phyloP scores from a whole-genome alignment of 2,329 filamentous ascomycete genomes.

The Fusarium austroafricanum region DNA sequence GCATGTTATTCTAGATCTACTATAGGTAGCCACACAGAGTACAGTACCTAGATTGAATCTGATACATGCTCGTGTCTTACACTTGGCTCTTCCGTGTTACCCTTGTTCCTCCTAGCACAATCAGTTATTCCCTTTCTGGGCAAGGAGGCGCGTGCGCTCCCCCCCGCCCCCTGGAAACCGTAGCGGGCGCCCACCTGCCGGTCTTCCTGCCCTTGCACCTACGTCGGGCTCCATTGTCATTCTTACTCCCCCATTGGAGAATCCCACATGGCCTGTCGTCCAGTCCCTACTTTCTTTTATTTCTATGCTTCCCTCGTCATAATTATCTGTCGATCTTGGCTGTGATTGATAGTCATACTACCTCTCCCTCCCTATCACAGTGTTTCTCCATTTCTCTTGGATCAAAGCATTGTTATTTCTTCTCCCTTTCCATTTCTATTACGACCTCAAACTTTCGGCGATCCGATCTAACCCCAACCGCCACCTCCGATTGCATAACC shows the following conservation, averaged over 20 bases:
- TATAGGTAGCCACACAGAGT: background rate
- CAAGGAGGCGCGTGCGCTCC: slow-evolving; percentile 34
- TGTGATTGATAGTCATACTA: background rate
- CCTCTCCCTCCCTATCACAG: background rate
- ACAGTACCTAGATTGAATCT: background rate
- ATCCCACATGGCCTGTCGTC: slow-evolving; percentile 32
- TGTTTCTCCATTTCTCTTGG: background rate
- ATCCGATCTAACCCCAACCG: slow-evolving; percentile 6
- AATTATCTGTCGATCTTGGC: slow-evolving; percentile 5
- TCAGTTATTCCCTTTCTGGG: slow-evolving; percentile 18
- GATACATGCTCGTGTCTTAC: slow-evolving; percentile 7
- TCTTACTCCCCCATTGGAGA: background rate
- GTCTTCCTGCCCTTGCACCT: background rate
- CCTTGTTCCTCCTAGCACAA: background rate
- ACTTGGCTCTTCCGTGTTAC: background rate
- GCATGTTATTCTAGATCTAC: background rate
- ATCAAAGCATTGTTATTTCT: slow-evolving; percentile 10
- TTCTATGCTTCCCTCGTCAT: background rate
- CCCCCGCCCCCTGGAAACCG: slow-evolving; percentile 17
- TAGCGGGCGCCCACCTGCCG: slow-evolving; percentile 30
- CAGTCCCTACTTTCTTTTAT: background rate
- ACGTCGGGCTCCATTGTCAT: too few species aligned
- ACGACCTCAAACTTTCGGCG: background rate
- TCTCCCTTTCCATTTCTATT: background rate
- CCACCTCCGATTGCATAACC: slow-evolving; percentile 3